phyloP scores from a whole-genome alignment of 2,329 filamentous ascomycete species.

The Talaromyces sp. region DNA sequence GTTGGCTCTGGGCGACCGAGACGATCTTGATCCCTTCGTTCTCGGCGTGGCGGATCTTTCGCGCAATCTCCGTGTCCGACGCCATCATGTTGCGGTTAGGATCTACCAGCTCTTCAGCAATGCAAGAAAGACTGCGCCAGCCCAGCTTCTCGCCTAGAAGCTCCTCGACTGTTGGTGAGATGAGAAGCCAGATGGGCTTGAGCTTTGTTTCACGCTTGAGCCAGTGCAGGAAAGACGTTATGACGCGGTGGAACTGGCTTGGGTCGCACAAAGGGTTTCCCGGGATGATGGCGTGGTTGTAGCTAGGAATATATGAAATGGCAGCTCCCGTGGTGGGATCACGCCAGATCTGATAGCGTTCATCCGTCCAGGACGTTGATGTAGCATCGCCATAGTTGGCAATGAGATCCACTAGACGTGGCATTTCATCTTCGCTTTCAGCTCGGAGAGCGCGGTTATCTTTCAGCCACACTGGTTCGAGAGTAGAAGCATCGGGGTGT shows the following conservation, averaged over 20 bases:
- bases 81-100: constrained; percentile 61
- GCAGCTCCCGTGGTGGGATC: constrained; percentile 74
- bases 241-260: constrained; percentile 68
- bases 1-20: constrained; percentile 61
- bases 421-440: constrained; percentile 51
- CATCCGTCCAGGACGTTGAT: constrained; percentile 90
- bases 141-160: constrained; percentile 73
- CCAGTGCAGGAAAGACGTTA: constrained; percentile 68
- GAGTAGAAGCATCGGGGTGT: constrained; percentile 81
- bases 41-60: constrained; percentile 76
- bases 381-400: constrained; percentile 94
- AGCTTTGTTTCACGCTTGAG: constrained; percentile 65
- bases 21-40: constrained; percentile 77
- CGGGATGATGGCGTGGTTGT: constrained; percentile 75
- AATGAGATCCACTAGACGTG: constrained; percentile 78
- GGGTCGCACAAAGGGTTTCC: constrained; percentile 82
- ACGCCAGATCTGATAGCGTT: constrained; percentile 82
- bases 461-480: constrained; percentile 59
- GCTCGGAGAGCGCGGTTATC: constrained; percentile 26
- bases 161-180: constrained; percentile 71
- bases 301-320: constrained; percentile 72
- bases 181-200: constrained; percentile 84
- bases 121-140: constrained; percentile 85
- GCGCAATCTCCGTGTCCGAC: constrained; percentile 61
- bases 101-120: constrained; percentile 82